Conservation (phyloP, 495 filamentous ascomycete species). For the Hapsidospora chrysogenum region DNA sequence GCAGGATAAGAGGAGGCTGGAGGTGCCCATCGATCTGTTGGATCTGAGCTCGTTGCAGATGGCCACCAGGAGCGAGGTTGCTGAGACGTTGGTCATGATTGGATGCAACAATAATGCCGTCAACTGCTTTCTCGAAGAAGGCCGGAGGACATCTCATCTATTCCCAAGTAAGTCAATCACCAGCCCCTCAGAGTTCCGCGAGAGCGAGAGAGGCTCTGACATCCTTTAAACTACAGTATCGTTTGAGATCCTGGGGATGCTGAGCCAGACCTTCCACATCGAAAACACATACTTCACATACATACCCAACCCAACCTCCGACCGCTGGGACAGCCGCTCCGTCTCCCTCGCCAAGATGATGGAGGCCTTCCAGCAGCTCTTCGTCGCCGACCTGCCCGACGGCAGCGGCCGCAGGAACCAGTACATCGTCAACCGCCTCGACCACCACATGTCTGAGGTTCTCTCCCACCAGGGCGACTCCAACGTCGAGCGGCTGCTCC, state of each 20-base stretch:
- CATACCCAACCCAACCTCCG: conserved; percentile 31
- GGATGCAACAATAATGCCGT: conserved; percentile 24
- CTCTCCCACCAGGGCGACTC: conserved; percentile 4
- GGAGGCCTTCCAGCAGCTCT: conserved; percentile 8
- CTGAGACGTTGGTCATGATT: conserved; percentile 26
- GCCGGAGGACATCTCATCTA: conserved; percentile 20
- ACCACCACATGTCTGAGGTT: conserved; percentile 2
- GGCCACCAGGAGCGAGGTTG: conserved; percentile 20
- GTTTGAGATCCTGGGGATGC: conserved; percentile 35
- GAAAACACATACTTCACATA: conserved; percentile 22
- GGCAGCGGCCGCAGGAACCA: background rate
- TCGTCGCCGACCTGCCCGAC: background rate
- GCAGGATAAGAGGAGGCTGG: conserved; percentile 15
- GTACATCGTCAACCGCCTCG: background rate
- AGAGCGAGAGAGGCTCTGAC: no score
- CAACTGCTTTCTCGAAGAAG: conserved; percentile 17
- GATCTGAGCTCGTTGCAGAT: conserved; percentile 18
- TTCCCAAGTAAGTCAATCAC: conserved; percentile 23
- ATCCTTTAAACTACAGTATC: conserved; percentile 14
- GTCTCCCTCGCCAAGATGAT: conserved; percentile 19
- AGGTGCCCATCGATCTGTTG: conserved; percentile 17
- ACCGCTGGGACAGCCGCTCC: conserved; percentile 25
- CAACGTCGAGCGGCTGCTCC: conserved; percentile 8
- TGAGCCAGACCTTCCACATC: conserved; percentile 26
- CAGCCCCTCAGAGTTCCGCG: background rate